These are phyloP conservation scores for Fraxinus angustifolia DNA, from an alignment of 305 asterid genomes.

Conservation along the genomic window DNA sequence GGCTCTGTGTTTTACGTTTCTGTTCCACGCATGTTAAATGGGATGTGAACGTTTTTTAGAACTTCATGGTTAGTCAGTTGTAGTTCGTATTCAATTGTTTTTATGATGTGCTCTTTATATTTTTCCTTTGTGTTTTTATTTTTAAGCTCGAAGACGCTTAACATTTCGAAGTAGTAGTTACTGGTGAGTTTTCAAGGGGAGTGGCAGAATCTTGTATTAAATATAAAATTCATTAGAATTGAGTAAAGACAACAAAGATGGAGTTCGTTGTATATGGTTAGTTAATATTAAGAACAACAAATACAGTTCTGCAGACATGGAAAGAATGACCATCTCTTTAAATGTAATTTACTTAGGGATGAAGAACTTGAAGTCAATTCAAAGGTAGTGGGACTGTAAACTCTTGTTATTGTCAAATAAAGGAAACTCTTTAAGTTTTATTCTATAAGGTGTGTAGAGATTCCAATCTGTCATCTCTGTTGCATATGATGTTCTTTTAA, in stretches of 20 bases:
- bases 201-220: neutral
- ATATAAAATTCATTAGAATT: neutral
- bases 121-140: neutral
- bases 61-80: neutral
- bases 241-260: neutral
- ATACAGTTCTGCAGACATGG: neutral
- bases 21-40: neutral
- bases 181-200: neutral
- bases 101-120: constrained; percentile 2
- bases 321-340: neutral
- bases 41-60: neutral
- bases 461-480: neutral
- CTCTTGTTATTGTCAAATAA: neutral
- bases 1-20: neutral
- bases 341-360: neutral
- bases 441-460: neutral
- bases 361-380: neutral
- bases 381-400: neutral
- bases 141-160: neutral
- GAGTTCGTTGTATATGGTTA: neutral
- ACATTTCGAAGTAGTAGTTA: neutral
- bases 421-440: neutral
- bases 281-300: neutral
- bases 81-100: neutral
- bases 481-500: neutral